Evolutionary conservation across 306 rosid species (phyloP).

Genomic region (Gleditsia sinensis): DNA sequence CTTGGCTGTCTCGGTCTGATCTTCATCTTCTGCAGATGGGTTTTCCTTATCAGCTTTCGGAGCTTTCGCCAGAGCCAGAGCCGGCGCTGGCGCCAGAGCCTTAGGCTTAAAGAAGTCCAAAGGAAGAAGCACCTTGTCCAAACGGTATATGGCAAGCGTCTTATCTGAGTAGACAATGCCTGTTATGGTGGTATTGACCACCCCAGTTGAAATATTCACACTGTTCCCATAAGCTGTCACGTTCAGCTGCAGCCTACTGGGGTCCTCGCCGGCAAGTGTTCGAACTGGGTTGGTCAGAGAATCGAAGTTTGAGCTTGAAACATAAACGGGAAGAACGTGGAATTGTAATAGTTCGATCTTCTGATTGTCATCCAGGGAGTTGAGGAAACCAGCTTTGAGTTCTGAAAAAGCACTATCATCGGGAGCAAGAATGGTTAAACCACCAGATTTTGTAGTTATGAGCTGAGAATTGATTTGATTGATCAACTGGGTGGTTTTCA

Average conservation of each 20-base stretch:
- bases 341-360: conserved; percentile 57
- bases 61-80: conserved; percentile 42
- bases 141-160: conserved; percentile 62
- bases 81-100: conserved; percentile 55
- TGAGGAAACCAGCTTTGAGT: conserved; percentile 64
- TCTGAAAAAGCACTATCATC: conserved; percentile 57
- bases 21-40: conserved; percentile 36
- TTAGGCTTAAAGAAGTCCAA: conserved; percentile 52
- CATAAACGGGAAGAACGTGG: conserved; percentile 55
- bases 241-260: conserved; percentile 49
- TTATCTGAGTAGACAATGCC: conserved; percentile 63
- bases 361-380: conserved; percentile 48
- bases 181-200: conserved; percentile 50
- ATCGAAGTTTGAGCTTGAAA: conserved; percentile 61
- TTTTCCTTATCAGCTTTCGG: conserved; percentile 53
- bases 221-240: conserved; percentile 63
- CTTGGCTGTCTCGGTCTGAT: conserved; percentile 26
- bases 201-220: conserved; percentile 63
- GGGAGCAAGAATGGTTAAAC: conserved; percentile 59
- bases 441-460: conserved; percentile 46
- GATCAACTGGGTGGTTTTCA: conserved; percentile 61
- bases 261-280: conserved; percentile 58
- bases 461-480: conserved; percentile 61
- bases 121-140: conserved; percentile 60
- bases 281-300: conserved; percentile 60